Conservation (phyloP, 139 green algal species). For the Closterium sp. region DNA sequence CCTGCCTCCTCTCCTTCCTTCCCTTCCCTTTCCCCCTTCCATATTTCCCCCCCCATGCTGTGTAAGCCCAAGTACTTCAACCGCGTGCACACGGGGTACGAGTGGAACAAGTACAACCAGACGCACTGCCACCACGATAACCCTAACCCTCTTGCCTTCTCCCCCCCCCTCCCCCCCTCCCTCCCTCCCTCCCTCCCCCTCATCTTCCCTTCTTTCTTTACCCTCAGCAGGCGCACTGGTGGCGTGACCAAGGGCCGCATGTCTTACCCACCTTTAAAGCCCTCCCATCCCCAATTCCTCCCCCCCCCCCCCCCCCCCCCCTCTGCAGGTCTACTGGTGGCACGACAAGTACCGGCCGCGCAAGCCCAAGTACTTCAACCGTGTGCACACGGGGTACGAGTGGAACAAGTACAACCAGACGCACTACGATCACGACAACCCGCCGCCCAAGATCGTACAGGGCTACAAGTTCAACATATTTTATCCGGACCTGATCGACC, state of each 20-base stretch:
- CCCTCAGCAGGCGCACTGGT: constrained; percentile 90
- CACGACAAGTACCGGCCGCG: constrained; percentile 97
- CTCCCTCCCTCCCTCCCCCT: not conserved
- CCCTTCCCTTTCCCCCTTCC: constrained; percentile 36
- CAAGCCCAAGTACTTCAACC: constrained; percentile 99
- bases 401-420: constrained; percentile 99
- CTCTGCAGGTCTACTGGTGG: constrained; percentile 87
- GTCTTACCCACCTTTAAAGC: constrained; percentile 95
- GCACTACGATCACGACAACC: constrained; percentile 99
- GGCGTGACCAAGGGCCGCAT: constrained; percentile 95
- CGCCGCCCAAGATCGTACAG: constrained; percentile 94
- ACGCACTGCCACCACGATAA: constrained; percentile 98
- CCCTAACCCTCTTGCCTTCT: too few relatives aligned
- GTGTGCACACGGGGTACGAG: constrained; percentile 93
- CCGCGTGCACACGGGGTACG: constrained; percentile 90
- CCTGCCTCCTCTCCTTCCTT: too few relatives aligned
- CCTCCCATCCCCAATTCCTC: constrained; percentile 53
- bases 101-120: constrained; percentile 99
- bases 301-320: constrained; percentile 75
- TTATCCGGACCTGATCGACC: constrained; percentile 96
- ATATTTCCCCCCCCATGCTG: constrained; percentile 59
- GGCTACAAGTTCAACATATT: constrained; percentile 99
- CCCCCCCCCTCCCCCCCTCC: not conserved
- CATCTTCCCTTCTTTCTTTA: not conserved
- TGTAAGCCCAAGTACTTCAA: constrained; percentile 99